Percentiles rank a stretch among this genome's conserved stretches.
phyloP scores from a whole-genome alignment of 2,329 filamentous ascomycete species.

The Neocucurbitaria cava region DNA sequence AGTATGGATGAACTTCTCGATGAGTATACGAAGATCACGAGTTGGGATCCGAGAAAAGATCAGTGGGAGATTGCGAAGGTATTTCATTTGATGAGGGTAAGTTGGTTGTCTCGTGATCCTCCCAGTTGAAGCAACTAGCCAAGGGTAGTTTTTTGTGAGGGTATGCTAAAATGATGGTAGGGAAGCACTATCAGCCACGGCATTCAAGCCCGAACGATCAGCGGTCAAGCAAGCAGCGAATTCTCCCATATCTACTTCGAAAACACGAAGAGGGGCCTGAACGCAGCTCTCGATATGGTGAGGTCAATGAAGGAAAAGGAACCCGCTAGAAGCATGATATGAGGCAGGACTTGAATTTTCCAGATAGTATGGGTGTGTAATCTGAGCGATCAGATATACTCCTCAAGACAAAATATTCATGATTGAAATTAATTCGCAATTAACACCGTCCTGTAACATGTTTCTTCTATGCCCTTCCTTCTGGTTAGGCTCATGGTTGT shows the following conservation, averaged over 20 bases:
- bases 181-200: slow-evolving; percentile 45
- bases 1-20: slow-evolving; percentile 63
- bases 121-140: background rate
- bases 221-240: slow-evolving; percentile 45
- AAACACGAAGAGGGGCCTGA: slow-evolving; percentile 40
- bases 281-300: slow-evolving; percentile 38
- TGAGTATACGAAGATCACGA: slow-evolving; percentile 71
- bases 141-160: background rate
- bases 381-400: background rate
- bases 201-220: slow-evolving; percentile 46
- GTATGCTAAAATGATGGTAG: slow-evolving; percentile 15
- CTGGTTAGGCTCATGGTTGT: background rate
- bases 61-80: slow-evolving; percentile 44
- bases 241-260: slow-evolving; percentile 47
- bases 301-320: slow-evolving; percentile 37
- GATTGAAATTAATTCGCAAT: background rate
- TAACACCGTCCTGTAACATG: background rate
- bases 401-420: background rate
- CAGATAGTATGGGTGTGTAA: background rate
- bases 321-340: slow-evolving; percentile 22
- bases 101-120: slow-evolving; percentile 9
- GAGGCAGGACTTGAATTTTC: background rate
- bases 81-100: slow-evolving; percentile 45
- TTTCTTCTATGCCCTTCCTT: background rate
- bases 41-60: slow-evolving; percentile 68